Percentiles rank a stretch among this genome's conserved stretches.
These are phyloP conservation scores for Toxoplasma gondii DNA, from an alignment of 169 alveolate genomes.

Conservation along the genomic window DNA sequence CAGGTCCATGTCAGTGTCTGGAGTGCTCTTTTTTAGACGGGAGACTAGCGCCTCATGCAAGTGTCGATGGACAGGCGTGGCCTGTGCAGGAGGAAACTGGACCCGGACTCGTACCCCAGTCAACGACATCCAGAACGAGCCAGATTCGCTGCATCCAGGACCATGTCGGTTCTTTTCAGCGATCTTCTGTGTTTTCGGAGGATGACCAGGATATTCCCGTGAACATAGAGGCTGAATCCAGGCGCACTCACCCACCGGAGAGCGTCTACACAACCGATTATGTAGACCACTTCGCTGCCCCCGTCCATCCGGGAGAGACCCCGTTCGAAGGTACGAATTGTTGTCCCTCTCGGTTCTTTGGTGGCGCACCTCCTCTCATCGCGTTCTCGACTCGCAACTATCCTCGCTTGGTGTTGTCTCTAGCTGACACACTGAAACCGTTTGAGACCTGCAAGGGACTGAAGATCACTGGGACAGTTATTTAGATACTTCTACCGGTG, in stretches of 20 bases:
- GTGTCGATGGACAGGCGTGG: background rate
- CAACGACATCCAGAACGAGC: background rate
- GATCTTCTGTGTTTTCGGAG: background rate
- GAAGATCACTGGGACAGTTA: no score
- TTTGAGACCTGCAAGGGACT: no score
- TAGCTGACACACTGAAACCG: no score
- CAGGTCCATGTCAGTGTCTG: background rate
- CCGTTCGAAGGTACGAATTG: background rate
- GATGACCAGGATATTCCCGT: background rate
- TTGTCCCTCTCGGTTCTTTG: background rate
- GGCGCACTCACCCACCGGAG: background rate
- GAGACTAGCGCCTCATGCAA: background rate
- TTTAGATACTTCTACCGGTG: no score
- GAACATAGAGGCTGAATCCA: background rate
- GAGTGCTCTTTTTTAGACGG: background rate
- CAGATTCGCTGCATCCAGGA: background rate
- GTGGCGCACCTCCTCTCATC: background rate
- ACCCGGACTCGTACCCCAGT: no score
- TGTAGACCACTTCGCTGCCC: background rate
- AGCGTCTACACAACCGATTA: background rate
- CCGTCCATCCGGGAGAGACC: background rate
- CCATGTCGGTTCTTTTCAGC: background rate
- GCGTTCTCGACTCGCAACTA: background rate
- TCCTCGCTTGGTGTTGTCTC: background rate
- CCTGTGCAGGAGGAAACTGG: background rate